Evolutionary conservation across 768 basidiomycete species (phyloP), one percentile per base, ranked within the genome.

Genomic region (Rhodotorula kratochvilovae): DNA sequence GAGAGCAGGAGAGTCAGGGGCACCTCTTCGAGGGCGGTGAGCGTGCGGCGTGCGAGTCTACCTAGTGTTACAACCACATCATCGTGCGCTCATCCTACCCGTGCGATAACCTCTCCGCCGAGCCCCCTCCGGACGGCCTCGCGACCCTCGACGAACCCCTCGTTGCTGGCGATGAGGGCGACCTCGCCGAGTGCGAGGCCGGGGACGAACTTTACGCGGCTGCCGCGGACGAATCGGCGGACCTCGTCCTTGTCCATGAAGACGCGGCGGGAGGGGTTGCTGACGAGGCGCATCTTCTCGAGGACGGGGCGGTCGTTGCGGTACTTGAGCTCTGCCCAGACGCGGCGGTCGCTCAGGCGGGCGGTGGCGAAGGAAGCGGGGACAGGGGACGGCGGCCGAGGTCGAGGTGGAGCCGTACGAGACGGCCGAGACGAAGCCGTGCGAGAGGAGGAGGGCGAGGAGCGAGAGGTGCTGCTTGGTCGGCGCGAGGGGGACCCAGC

Each of bases 321-420:
- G 82, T 95, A 94, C 82, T 99, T 99, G 74, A 97, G 87, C 61
- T 88, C 87, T 3, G 91, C 91, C 92, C 95, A 96, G 81, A 98
- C 90, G 48, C 92, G 87, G 43, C 85, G 85, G 67, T 92, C 85
- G 2, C 87, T 84, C 42, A 88, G 86, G 71, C 84, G 82, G 19
- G 84, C 87, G 3, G 78, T 72, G 66, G 82, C 77, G 79, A 93
- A 97, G 21, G 83, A n/a, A 83, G 8, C 77, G 72, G 0, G 93
- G 92, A 27, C 85, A 87, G 0, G 83, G 82, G 13, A 83, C 81
- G 68, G 86, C 80, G 43, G 90, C 90, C 3, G 70, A 67, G 27
- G 84, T 81, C 70, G 85, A 80, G 33, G 56, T 63, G 31, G 80
- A 77, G 42, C 92, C 92, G 39, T 91, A 87, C 5, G 91, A 89